phyloP scores from a whole-genome alignment of 257 asterid species.

The Solanum virginianum region DNA sequence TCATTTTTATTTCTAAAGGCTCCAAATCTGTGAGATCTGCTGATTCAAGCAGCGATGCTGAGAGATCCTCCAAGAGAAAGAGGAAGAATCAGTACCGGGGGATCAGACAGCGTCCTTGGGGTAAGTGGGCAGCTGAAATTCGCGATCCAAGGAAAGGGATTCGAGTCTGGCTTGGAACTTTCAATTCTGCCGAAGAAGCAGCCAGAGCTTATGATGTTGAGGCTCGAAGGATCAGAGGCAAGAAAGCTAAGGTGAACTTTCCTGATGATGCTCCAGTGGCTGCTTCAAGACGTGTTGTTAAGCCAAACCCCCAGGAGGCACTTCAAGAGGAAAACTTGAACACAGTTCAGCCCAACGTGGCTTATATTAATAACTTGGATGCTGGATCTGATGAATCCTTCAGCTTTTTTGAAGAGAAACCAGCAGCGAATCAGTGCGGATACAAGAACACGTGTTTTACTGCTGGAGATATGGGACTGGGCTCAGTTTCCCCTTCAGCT shows the following conservation, averaged over 20 bases:
- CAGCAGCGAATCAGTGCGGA: slow-evolving; percentile 30
- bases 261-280: slow-evolving; percentile 45
- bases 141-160: slow-evolving; percentile 97
- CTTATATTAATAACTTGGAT: not conserved
- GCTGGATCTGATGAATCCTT: slow-evolving; percentile 21
- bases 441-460: slow-evolving; percentile 13
- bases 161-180: slow-evolving; percentile 98
- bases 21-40: slow-evolving; percentile 16
- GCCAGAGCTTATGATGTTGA: slow-evolving; percentile 91
- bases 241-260: slow-evolving; percentile 88
- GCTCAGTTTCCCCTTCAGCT: slow-evolving; percentile 29
- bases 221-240: slow-evolving; percentile 91
- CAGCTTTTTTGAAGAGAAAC: slow-evolving; percentile 51
- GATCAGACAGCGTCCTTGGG: slow-evolving; percentile 98
- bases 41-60: slow-evolving; percentile 49
- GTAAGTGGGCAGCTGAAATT: slow-evolving; percentile 99
- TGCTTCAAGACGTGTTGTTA: slow-evolving; percentile 29
- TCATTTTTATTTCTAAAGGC: slow-evolving; percentile 16
- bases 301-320: slow-evolving; percentile 17
- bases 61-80: slow-evolving; percentile 66
- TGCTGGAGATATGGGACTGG: slow-evolving; percentile 25
- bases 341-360: not conserved
- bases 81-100: slow-evolving; percentile 96
- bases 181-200: slow-evolving; percentile 97
- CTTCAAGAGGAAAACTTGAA: slow-evolving; percentile 3